These are phyloP conservation scores for Fallopia convolvulus DNA, from an alignment of 148 eudicot genomes.

Conservation along the genomic window DNA sequence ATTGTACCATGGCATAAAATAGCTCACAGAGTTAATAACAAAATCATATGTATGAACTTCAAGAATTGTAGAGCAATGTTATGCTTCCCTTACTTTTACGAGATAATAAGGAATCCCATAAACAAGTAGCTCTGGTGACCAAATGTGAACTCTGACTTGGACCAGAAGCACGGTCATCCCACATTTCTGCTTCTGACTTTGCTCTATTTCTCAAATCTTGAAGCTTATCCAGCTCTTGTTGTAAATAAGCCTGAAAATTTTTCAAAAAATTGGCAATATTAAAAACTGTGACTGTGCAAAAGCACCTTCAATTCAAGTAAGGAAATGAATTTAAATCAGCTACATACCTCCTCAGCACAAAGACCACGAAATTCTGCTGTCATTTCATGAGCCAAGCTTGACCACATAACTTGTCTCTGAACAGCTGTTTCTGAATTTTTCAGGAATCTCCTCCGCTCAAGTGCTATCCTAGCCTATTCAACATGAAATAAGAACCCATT, in stretches of 20 bases:
- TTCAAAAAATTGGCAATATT: not conserved
- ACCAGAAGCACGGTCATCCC: constrained; percentile 95
- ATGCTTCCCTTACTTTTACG: constrained; percentile 57
- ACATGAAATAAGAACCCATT: not conserved
- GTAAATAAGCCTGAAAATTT: constrained; percentile 65
- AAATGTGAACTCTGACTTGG: constrained; percentile 93
- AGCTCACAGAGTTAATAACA: too few relatives aligned
- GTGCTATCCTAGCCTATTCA: constrained; percentile 85
- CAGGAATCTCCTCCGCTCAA: constrained; percentile 76
- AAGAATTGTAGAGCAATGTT: not conserved
- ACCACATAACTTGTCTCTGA: constrained; percentile 93
- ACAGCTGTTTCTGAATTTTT: constrained; percentile 90
- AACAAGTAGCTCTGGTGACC: constrained; percentile 85
- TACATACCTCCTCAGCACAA: constrained; percentile 92
- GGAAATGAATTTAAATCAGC: not conserved
- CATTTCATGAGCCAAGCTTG: constrained; percentile 96
- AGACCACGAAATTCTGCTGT: constrained; percentile 96
- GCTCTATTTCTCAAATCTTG: constrained; percentile 91
- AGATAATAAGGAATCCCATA: constrained; percentile 91
- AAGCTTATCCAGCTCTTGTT: constrained; percentile 92
- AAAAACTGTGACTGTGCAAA: not conserved
- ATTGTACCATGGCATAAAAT: not conserved
- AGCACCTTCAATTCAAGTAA: not conserved
- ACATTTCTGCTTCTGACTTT: constrained; percentile 80
- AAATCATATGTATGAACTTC: too few relatives aligned